A percentile compares a stretch with the other conserved stretches of the same genome.
phyloP scores from a whole-genome alignment of 345 rosid species.

The Moricandia arvensis region DNA sequence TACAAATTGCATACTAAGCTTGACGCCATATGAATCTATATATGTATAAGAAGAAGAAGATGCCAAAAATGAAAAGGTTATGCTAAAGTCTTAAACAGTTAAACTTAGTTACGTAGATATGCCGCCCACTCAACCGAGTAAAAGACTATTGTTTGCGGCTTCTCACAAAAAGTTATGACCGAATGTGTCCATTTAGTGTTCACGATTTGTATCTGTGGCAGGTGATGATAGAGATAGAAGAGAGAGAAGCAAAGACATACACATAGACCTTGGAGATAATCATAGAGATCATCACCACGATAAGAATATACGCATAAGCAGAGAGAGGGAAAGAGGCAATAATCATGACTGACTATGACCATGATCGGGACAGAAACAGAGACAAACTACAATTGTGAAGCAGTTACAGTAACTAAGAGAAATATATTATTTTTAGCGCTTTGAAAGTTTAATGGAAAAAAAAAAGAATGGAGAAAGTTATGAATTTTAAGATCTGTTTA shows the following conservation, averaged over 20 bases:
- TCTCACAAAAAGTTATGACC: neutral
- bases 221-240: slow-evolving; percentile 70
- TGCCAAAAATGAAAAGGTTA: neutral
- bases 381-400: slow-evolving; percentile 48
- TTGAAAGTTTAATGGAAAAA: no score
- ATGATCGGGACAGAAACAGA: slow-evolving; percentile 41
- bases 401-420: slow-evolving; percentile 53
- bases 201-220: slow-evolving; percentile 23
- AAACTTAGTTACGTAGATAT: neutral
- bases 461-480: no score
- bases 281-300: slow-evolving; percentile 48
- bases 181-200: neutral
- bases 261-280: slow-evolving; percentile 68
- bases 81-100: neutral
- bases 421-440: no score
- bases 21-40: no score
- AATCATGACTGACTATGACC: slow-evolving; percentile 48
- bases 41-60: neutral
- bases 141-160: neutral
- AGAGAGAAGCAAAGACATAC: slow-evolving; percentile 83
- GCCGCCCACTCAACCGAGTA: neutral
- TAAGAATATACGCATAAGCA: slow-evolving; percentile 59
- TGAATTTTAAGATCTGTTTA: no score
- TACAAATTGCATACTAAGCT: neutral
- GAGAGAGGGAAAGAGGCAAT: slow-evolving; percentile 51